Evolutionary conservation across 2,329 filamentous ascomycete species (phyloP).

Genomic region (Penicillium sp.): DNA sequence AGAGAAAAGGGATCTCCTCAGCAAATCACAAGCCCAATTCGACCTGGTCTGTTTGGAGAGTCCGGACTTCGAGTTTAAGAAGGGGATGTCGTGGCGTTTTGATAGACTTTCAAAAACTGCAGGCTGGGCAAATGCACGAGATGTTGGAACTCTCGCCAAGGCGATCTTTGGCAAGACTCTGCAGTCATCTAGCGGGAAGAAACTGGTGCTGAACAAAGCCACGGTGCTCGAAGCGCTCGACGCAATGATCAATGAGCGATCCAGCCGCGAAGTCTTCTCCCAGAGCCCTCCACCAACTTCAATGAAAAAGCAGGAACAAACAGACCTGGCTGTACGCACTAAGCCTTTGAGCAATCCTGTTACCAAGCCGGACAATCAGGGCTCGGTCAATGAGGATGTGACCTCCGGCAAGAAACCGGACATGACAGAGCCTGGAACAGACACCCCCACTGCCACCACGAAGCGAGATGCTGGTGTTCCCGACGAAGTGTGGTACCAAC

Average conservation of each 20-base stretch:
- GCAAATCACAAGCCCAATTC: not conserved
- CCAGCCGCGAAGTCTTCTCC: not conserved
- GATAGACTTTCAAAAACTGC: constrained; percentile 42
- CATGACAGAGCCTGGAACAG: not conserved
- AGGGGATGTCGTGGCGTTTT: constrained; percentile 36
- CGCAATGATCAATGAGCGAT: constrained; percentile 20
- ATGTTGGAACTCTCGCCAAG: constrained; percentile 58
- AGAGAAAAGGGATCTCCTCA: constrained; percentile 1
- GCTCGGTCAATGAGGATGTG: not conserved
- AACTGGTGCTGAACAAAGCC: constrained; percentile 4
- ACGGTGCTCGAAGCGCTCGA: constrained; percentile 15
- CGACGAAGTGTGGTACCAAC: constrained; percentile 27
- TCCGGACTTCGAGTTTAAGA: not conserved
- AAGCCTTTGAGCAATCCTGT: not conserved
- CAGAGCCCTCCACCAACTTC: not conserved
- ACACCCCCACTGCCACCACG: not conserved
- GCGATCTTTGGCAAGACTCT: constrained; percentile 46
- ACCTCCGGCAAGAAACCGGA: not conserved
- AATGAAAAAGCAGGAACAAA: not conserved
- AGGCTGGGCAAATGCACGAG: constrained; percentile 64
- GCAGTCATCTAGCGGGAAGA: constrained; percentile 13
- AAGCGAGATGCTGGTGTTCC: constrained; percentile 25
- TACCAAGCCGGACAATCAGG: not conserved
- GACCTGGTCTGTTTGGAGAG: not conserved
- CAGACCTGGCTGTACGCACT: not conserved